phyloP scores from a whole-genome alignment of 257 asterid genomes.

The Solanum gracilifrons region DNA sequence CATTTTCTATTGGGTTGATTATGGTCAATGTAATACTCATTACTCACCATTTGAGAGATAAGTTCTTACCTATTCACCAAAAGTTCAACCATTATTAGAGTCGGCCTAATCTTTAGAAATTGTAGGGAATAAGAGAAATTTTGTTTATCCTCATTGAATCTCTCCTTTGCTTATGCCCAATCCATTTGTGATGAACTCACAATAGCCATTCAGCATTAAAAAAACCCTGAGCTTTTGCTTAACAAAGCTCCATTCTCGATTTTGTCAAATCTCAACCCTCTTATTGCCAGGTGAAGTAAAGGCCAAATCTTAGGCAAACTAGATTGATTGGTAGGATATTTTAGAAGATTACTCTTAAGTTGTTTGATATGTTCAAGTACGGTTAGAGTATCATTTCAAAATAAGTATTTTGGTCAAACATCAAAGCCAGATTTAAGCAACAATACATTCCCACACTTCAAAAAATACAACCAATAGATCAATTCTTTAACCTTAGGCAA shows the following conservation, averaged over 20 bases:
- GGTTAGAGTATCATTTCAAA: neutral
- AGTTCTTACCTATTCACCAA: neutral
- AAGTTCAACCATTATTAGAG: neutral
- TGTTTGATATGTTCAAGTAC: neutral
- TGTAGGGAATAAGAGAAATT: neutral
- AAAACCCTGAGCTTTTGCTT: neutral
- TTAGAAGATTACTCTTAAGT: neutral
- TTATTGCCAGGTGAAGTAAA: neutral
- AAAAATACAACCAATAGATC: neutral
- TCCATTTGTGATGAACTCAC: neutral
- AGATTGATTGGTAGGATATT: neutral
- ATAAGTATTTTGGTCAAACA: neutral
- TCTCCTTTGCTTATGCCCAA: neutral
- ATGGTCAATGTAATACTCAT: neutral
- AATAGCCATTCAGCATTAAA: neutral
- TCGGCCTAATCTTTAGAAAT: neutral
- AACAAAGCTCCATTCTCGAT: neutral
- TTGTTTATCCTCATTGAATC: neutral
- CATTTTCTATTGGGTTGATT: neutral
- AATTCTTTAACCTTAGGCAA: neutral
- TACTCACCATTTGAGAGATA: neutral
- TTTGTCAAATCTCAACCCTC: neutral
- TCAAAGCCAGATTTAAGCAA: neutral
- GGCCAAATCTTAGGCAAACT: neutral
- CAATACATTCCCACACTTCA: neutral